Base-by-base conservation (phyloP, 805 yeast species). In the Starmerella powellii region DNA sequence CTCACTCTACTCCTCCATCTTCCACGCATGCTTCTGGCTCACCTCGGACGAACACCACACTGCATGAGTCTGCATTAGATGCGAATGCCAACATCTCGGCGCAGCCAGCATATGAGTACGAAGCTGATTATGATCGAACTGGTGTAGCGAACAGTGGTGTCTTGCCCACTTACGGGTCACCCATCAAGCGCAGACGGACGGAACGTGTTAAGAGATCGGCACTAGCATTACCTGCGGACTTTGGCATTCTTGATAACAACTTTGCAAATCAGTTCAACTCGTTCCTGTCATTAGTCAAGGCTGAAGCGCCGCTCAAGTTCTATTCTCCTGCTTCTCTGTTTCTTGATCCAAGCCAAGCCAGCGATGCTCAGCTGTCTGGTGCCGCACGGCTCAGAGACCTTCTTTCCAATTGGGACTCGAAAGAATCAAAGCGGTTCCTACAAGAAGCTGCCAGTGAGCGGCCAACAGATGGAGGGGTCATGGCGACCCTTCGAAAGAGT, bases 171-270 rank as follows among this genome's bases (percentile, higher is more conserved):
- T 16, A n/a, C 15, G 38, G 31, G 10, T 26, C 31, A 15, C 24
- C 36, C 8, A 28, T 20, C 16, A 34, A 45, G 36, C 41, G 53
- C 19, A 13, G 49, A 6, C 13, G 49, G 2, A 38, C 34, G 4
- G 53, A 45, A 3, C 19, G 52, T 1, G 38, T 41, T 6, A 47
- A 44, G n/a, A 34, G 52, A 2, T 44, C 48, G 4, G 34, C 38
- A 1, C 39, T 49, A 3, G 50, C 49, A 3, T 28, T 49, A 3
- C 53, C 53, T 2, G 51, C 47, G 2, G 53, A 49, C 38, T 49
- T 49, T 19, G 53, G 53, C 6, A 36, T 42, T 10, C n/a, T 23
- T 4, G 53, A 49, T 17, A 35, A 37, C 3, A 26, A 21, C 10
- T 49, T 49, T 30, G 38, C 34, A 4, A 5, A 31, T 11, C 49